These are phyloP conservation scores for Aspergillus fructus DNA, from an alignment of 2,329 filamentous ascomycete species.

Conservation along the genomic window DNA sequence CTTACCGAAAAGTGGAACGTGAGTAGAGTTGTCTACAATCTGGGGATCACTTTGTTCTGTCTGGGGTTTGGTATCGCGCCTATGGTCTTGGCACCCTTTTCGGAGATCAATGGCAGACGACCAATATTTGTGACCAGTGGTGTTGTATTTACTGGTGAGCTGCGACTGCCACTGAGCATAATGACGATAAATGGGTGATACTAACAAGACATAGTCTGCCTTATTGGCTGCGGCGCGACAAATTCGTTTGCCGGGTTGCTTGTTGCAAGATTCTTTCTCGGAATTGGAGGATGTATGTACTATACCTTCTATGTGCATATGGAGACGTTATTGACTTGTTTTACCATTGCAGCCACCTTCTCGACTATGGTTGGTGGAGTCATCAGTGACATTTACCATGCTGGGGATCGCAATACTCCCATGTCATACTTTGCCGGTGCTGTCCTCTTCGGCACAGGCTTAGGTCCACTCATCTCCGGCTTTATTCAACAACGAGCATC, in stretches of 20 bases:
- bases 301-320: neutral
- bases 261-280: slow-evolving; percentile 69
- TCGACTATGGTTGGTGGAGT: slow-evolving; percentile 90
- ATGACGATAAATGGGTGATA: neutral
- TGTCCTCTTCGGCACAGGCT: slow-evolving; percentile 75
- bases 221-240: slow-evolving; percentile 71
- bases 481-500: slow-evolving; percentile 65
- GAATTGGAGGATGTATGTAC: slow-evolving; percentile 66
- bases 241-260: slow-evolving; percentile 70
- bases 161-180: neutral
- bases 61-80: slow-evolving; percentile 77
- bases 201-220: slow-evolving; percentile 48
- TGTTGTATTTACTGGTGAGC: slow-evolving; percentile 59
- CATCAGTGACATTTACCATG: slow-evolving; percentile 79
- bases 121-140: slow-evolving; percentile 76
- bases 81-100: slow-evolving; percentile 82
- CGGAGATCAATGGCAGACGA: slow-evolving; percentile 79
- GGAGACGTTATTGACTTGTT: neutral
- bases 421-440: slow-evolving; percentile 83
- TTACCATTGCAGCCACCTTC: slow-evolving; percentile 55
- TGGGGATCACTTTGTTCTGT: slow-evolving; percentile 78
- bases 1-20: slow-evolving; percentile 66
- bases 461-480: slow-evolving; percentile 71
- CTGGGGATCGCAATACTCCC: slow-evolving; percentile 76
- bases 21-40: slow-evolving; percentile 60